Base-by-base conservation (phyloP, 2,329 filamentous ascomycete genomes). In the Orbilia javanica region DNA sequence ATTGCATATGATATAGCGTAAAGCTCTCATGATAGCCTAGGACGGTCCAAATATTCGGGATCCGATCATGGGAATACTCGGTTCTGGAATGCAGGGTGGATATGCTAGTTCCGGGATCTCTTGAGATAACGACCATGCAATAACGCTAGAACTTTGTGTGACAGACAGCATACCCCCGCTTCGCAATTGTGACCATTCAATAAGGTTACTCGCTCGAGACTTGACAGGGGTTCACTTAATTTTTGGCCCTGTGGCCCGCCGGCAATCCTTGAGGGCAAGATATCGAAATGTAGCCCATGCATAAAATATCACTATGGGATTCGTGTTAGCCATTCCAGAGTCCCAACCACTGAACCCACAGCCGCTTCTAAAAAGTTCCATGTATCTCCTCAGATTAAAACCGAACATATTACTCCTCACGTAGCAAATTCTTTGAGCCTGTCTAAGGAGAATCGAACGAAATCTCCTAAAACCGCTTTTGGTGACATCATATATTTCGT, bases 191-290 rank as follows among this genome's bases (percentile, higher is more conserved):
- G 62, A 63, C 67, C 62, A 67, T 53, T 72, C 63, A 53, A 78
- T 78, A 78, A 78, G 44, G 60, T 68, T 67, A 31, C 52, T 62
- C 65, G 57, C 29, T 60, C 34, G 27, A 36, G 62, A 20, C 20
- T 39, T 63, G 60, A 66, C 73, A 77, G 50, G 73, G 73, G 39
- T 71, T 55, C 66, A 48, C 10, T 55, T 20, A 6, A 6, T 57
- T 53, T 25, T 60, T 53, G 70, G 72, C 74, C 73, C 74, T 78
- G 62, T 78, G 74, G 74, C 74, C 74, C 74, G 74, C 50, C 74
- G 74, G 74, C 74, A 62, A 52, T 31, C 10, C 46, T 42, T 48
- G 27, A 62, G 25, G 25, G 42, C 3, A 11, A 36, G 31, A 25
- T 55, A 53, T 68, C 44, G 53, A 46, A 55, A 68, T 68, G 63